These are phyloP conservation scores for Penicillium waksmanii DNA, from an alignment of 495 filamentous ascomycete species.

Conservation along the genomic window DNA sequence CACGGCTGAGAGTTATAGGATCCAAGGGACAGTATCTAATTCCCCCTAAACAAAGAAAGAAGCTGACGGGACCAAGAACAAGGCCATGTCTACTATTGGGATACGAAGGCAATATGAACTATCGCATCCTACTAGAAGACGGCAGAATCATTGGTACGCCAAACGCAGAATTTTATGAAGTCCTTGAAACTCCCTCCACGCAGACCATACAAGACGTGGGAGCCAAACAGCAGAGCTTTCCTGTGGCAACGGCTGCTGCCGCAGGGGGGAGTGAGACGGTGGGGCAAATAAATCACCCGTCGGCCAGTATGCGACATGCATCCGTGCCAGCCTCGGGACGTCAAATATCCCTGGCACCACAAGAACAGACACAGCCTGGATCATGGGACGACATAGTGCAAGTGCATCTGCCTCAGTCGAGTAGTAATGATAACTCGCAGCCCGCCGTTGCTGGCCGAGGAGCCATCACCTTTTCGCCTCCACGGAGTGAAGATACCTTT, in stretches of 20 bases:
- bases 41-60: conserved; percentile 28
- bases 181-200: conserved; percentile 26
- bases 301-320: conserved; percentile 15
- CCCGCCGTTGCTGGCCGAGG: conserved; percentile 13
- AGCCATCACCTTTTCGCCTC: conserved; percentile 16
- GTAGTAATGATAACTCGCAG: conserved; percentile 19
- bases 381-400: conserved; percentile 9
- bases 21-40: conserved; percentile 20
- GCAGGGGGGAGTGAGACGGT: conserved; percentile 24
- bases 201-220: conserved; percentile 24
- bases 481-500: conserved; percentile 6
- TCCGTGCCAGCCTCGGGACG: conserved; percentile 19
- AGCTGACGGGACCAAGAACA: conserved; percentile 25
- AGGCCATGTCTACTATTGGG: conserved; percentile 26
- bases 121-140: conserved; percentile 28
- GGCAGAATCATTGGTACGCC: conserved; percentile 25
- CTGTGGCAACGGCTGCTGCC: conserved; percentile 24
- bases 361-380: conserved; percentile 7
- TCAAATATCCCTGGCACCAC: conserved; percentile 14
- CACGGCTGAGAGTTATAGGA: not conserved
- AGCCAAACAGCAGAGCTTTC: conserved; percentile 16
- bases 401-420: conserved; percentile 8
- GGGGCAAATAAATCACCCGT: conserved; percentile 15
- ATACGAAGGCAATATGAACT: conserved; percentile 31
- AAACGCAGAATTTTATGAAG: conserved; percentile 25